phyloP scores from a whole-genome alignment of 2,329 filamentous ascomycete genomes.

The Chalaropsis thielavioides region DNA sequence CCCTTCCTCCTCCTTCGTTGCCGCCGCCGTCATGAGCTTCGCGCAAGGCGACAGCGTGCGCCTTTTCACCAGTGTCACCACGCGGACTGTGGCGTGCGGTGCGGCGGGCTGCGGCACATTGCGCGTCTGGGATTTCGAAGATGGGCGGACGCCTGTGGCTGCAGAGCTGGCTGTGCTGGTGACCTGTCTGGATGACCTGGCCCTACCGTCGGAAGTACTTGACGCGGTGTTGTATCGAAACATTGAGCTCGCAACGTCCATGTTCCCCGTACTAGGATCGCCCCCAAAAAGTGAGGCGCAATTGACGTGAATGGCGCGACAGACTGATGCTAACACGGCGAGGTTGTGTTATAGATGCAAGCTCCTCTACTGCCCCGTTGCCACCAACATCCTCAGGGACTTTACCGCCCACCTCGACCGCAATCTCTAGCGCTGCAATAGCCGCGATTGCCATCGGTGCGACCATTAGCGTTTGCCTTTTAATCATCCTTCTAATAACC shows the following conservation, averaged over 20 bases:
- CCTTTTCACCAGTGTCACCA: constrained; percentile 13
- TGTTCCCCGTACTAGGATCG: neutral
- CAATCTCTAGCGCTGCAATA: constrained; percentile 9
- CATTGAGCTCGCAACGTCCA: neutral
- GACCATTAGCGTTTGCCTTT: neutral
- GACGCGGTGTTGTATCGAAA: constrained; percentile 3
- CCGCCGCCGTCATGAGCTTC: constrained; percentile 2
- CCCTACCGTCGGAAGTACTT: neutral
- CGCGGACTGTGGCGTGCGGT: neutral
- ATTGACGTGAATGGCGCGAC: too few relatives aligned
- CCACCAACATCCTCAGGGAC: neutral
- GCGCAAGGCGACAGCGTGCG: constrained; percentile 13
- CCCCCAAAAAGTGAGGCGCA: neutral
- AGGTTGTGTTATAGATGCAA: neutral
- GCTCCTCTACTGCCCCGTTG: neutral
- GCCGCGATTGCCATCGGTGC: constrained; percentile 11
- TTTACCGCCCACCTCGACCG: neutral
- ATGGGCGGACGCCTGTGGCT: neutral
- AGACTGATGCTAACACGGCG: neutral
- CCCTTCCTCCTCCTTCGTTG: neutral
- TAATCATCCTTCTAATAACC: neutral
- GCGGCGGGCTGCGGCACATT: constrained; percentile 9
- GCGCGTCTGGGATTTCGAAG: constrained; percentile 6
- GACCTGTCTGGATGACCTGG: constrained; percentile 14
- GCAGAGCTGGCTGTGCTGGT: neutral